These are phyloP conservation scores for Coccomyxa sp. DNA, from an alignment of 139 green algal species.

Conservation along the genomic window DNA sequence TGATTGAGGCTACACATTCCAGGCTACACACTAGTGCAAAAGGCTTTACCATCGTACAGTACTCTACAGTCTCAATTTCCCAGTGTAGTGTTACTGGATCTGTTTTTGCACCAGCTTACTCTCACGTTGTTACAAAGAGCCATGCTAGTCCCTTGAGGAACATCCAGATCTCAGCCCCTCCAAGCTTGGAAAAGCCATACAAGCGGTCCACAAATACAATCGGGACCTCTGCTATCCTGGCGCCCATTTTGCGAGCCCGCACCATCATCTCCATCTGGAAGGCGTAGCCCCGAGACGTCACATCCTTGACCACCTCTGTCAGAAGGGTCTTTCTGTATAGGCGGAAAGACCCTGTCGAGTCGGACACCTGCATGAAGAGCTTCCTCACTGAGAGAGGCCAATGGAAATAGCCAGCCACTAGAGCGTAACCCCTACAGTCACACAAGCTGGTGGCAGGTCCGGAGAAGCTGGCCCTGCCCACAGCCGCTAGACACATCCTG, in stretches of 20 bases:
- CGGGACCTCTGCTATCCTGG: slow-evolving; percentile 80
- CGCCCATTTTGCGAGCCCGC: slow-evolving; percentile 53
- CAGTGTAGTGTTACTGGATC: too few species aligned
- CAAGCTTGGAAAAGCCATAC: slow-evolving; percentile 92
- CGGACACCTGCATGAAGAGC: slow-evolving; percentile 51
- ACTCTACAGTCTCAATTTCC: not conserved
- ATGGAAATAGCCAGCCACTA: too few species aligned
- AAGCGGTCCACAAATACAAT: slow-evolving; percentile 98
- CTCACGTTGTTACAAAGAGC: slow-evolving; percentile 81
- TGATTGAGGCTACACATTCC: not conserved
- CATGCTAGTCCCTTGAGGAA: slow-evolving; percentile 82
- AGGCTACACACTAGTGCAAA: too few species aligned
- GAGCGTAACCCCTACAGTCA: too few species aligned
- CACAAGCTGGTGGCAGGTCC: too few species aligned
- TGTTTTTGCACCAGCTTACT: too few species aligned
- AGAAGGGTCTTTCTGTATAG: slow-evolving; percentile 75
- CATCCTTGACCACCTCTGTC: slow-evolving; percentile 38
- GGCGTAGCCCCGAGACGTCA: slow-evolving; percentile 58
- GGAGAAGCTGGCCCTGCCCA: too few species aligned
- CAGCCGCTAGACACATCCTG: too few species aligned
- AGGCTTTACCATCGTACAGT: not conserved
- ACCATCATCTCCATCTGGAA: slow-evolving; percentile 99
- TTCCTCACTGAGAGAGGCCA: too few species aligned
- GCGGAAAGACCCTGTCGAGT: slow-evolving; percentile 92
- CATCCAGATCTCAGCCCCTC: slow-evolving; percentile 74